These are phyloP conservation scores for Coprinopsis marcescibilis DNA, from an alignment of 768 basidiomycete genomes.

Conservation along the genomic window DNA sequence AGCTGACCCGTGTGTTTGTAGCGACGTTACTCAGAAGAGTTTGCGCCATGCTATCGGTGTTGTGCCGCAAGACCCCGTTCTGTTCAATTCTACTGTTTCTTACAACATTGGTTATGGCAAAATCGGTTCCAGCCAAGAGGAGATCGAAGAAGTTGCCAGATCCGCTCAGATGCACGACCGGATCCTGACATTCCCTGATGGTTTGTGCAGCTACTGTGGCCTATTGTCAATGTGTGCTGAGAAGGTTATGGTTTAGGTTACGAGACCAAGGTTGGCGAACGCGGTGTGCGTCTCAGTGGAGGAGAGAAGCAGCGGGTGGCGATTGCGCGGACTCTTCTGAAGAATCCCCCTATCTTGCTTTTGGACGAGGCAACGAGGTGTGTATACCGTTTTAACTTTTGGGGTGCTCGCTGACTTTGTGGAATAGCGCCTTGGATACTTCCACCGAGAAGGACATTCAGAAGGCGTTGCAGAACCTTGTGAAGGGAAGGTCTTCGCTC, in stretches of 20 bases:
- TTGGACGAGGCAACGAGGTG: conserved; percentile 74
- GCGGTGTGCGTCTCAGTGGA: conserved; percentile 78
- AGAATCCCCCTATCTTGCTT: conserved; percentile 79
- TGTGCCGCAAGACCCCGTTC: conserved; percentile 79
- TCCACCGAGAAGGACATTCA: conserved; percentile 89
- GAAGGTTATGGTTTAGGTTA: conserved; percentile 40
- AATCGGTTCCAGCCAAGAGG: conserved; percentile 61
- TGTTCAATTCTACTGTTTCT: conserved; percentile 65
- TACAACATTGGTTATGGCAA: conserved; percentile 84
- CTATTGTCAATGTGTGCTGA: background rate
- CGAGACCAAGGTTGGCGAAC: conserved; percentile 84
- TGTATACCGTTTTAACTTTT: conserved; percentile 5
- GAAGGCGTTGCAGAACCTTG: conserved; percentile 76
- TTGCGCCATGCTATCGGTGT: conserved; percentile 81
- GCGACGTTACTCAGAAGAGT: conserved; percentile 77
- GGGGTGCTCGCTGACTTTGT: background rate
- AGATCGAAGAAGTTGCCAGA: conserved; percentile 72
- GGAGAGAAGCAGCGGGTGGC: conserved; percentile 90
- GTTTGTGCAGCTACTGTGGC: conserved; percentile 18
- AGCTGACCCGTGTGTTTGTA: conserved; percentile 16
- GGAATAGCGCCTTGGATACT: conserved; percentile 72
- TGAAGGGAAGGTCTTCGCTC: conserved; percentile 65
- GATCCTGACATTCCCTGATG: conserved; percentile 78
- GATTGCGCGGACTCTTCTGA: conserved; percentile 80
- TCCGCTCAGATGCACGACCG: conserved; percentile 87